A percentile compares a stretch with the other conserved stretches of the same genome.
Conservation (phyloP, 2,329 filamentous ascomycete genomes). For the Diaporthe capsici region DNA sequence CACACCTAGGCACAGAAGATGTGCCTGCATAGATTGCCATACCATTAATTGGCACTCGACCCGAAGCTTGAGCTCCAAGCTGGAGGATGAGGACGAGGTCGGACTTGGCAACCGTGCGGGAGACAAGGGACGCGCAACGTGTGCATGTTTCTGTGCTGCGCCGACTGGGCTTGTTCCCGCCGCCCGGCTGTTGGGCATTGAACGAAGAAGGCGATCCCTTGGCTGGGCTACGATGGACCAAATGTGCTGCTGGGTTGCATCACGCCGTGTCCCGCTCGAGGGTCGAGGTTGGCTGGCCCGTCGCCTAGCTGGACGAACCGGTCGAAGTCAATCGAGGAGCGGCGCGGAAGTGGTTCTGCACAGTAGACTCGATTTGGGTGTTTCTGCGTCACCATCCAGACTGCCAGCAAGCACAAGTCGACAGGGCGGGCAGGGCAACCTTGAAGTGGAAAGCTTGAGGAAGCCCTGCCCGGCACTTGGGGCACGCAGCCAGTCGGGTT, state of each 20-base stretch:
- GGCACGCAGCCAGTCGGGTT: constrained; percentile 25
- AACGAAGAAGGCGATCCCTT: neutral
- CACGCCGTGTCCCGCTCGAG: neutral
- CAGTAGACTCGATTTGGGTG: neutral
- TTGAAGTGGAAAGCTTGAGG: neutral
- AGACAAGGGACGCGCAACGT: neutral
- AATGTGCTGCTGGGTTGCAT: neutral
- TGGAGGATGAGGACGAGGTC: neutral
- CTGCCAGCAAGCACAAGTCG: constrained; percentile 8
- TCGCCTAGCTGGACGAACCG: constrained; percentile 20
- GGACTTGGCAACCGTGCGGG: neutral
- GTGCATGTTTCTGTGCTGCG: neutral
- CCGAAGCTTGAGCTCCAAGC: neutral
- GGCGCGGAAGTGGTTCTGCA: neutral
- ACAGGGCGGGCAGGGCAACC: constrained; percentile 12
- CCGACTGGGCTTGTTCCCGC: neutral
- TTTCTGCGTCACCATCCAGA: constrained; percentile 27
- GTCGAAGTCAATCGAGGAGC: constrained; percentile 10
- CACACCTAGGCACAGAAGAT: neutral
- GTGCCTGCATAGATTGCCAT: neutral
- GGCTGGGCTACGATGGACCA: constrained; percentile 2
- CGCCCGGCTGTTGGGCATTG: neutral
- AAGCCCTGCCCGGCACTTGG: constrained; percentile 1
- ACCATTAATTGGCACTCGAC: neutral
- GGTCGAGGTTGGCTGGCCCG: neutral